Evolutionary conservation across 768 basidiomycete genomes (phyloP), one percentile per base, ranked within the genome.

Genomic region (Mycena galericulata): DNA sequence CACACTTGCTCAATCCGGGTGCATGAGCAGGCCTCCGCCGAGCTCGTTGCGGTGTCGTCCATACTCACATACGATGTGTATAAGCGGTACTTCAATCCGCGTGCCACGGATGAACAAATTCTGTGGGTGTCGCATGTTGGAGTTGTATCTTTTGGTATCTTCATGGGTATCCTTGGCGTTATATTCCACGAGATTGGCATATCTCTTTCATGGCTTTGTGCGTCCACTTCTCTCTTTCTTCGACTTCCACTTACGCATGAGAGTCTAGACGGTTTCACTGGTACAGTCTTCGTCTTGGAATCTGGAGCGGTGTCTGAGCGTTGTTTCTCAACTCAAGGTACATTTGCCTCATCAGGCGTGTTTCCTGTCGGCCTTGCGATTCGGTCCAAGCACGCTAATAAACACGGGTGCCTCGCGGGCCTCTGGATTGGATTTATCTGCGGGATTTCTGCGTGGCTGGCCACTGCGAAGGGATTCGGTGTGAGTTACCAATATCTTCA

Each of bases 11-110:
- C 22, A 22, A 2, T 18, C 24, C 4, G 29, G 64, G 51, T 51
- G n/a, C 12, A 3, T 4, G 4, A 14, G 17, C n/a, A 70, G 68
- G 71, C 72, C 4, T 76, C 75, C 62, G 76, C 81, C 10, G 79
- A 81, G 57, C 75, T 81, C 32, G 78, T 81, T 26, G 80, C 80
- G 10, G 80, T 76, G 62, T 73, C 47, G 15, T 67, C 71, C 17
- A 73, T 76, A 7, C 26, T 76, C 68, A 36, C 71, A 53, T 73
- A 64, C 72, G 38, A 69, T 75, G 49, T 74, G 10, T 74, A 74
- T 50, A 64, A 65, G 22, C 40, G 56, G n/a, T 72, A 72, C 46
- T 45, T 72, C 62, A 65, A 66, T n/a, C 64, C 68, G 17, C 34
- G 57, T 32, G 73, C 71, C 11, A 69, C 73, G 20, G 60, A 65